Evolutionary conservation across 805 yeast genomes (phyloP), one percentile per base, ranked within the genome.

Genomic region (Wickerhamomyces ciferrii): DNA sequence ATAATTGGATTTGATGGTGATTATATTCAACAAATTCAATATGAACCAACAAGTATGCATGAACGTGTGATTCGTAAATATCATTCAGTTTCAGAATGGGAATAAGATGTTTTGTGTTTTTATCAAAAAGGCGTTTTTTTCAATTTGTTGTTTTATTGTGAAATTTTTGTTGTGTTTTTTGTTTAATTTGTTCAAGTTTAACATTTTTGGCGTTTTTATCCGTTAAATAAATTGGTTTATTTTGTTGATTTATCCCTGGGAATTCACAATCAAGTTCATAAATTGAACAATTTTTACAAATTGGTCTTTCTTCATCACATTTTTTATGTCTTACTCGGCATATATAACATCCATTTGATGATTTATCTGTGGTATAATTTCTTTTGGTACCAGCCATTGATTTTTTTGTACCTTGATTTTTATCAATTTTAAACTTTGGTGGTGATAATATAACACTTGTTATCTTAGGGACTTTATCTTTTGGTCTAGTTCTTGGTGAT

Each of bases 271-370:
- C 2, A 8, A 43, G 36, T 1, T 37, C 39, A 10, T 44, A 46
- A 42, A 68, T 70, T 38, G 67, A 61, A 57, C 84, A 67, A 58
- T 77, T 77, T 43, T 63, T 68, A 60, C 86, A 81, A 19, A 70
- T 72, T 7, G 86, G 85, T 43, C 70, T 72, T 36, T 68, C 69
- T 56, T 79, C 84, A 58, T 81, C 85, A 62, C 87, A 81, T 58
- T 79, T 80, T 62, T 79, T 73, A 56, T 80, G 81, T 46, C 86
- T 70, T 48, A 76, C 75, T 39, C 85, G 71, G 56, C 86, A 81
- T 4, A 78, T 74, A 58, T 75, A 70, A 56, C 82, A 77, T 4
- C 79, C 79, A 14, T 74, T 35, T 18, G 19, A 7, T 15, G 35
- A 32, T 32, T 32, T 32, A 32, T 17, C 19, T 7, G 15, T 15